These are phyloP conservation scores for Ilex asprella DNA, from an alignment of 257 asterid species.

Conservation along the genomic window DNA sequence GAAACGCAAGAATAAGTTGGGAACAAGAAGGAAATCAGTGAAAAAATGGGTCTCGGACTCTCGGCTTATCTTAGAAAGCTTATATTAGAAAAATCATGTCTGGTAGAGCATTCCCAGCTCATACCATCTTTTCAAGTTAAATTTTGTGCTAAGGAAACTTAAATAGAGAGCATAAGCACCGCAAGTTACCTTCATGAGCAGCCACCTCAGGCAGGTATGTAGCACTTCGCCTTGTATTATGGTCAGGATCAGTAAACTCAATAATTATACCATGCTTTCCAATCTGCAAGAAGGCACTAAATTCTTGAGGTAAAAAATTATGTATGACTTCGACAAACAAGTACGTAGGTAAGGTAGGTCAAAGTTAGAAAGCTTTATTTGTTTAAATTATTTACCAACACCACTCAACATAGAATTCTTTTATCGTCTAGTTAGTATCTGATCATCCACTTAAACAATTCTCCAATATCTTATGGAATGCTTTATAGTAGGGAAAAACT, in stretches of 20 bases:
- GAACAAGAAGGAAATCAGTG: not conserved
- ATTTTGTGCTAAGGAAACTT: conserved; percentile 1
- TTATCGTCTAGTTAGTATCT: not conserved
- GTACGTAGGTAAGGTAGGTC: too few species aligned
- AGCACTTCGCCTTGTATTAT: conserved; percentile 65
- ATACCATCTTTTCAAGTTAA: not conserved
- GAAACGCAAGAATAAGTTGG: not conserved
- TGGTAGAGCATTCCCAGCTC: not conserved
- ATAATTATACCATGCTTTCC: conserved; percentile 94
- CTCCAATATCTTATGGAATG: too few species aligned
- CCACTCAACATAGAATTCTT: not conserved
- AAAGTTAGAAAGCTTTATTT: too few species aligned
- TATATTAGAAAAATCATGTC: not conserved
- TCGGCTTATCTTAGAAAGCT: not conserved
- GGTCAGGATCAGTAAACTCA: conserved; percentile 80
- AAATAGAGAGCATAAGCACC: conserved; percentile 1
- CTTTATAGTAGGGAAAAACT: too few species aligned
- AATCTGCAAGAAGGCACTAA: conserved; percentile 38
- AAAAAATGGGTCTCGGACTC: not conserved
- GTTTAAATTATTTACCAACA: not conserved
- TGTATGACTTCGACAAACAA: too few species aligned
- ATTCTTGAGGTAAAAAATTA: not conserved
- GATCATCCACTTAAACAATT: conserved; percentile 14
- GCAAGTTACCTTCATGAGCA: conserved; percentile 80
- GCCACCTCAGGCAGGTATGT: conserved; percentile 98